Evolutionary conservation across 2,329 filamentous ascomycete species (phyloP).

Genomic region (Bipolaris zeicola): DNA sequence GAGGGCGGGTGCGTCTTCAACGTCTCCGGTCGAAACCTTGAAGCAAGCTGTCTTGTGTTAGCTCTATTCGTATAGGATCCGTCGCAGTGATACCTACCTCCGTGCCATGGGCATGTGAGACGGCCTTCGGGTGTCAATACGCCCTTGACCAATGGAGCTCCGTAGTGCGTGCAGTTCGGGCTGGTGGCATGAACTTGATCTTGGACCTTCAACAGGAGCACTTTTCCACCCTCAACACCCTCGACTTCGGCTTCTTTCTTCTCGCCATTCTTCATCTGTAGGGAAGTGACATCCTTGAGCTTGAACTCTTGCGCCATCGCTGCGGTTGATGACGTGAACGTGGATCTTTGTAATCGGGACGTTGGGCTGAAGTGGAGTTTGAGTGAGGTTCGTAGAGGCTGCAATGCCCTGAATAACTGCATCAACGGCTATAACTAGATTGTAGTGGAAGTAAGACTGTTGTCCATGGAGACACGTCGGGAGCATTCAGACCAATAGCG

Average conservation of each 20-base stretch:
- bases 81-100: conserved; percentile 60
- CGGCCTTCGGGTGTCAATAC: conserved; percentile 81
- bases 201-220: conserved; percentile 80
- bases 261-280: conserved; percentile 77
- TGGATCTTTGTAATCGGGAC: conserved; percentile 22
- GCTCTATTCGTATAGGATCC: not conserved
- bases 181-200: conserved; percentile 80
- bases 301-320: conserved; percentile 57
- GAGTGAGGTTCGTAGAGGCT: conserved; percentile 30
- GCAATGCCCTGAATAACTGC: conserved; percentile 34
- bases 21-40: conserved; percentile 84
- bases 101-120: conserved; percentile 95
- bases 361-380: conserved; percentile 23
- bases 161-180: conserved; percentile 87
- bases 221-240: conserved; percentile 82
- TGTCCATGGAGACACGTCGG: conserved; percentile 6
- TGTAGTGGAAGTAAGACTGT: not conserved
- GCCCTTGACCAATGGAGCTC: conserved; percentile 85
- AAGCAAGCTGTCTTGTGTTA: conserved; percentile 74
- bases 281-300: conserved; percentile 76
- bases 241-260: conserved; percentile 92
- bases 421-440: conserved; percentile 23
- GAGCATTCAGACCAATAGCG: conserved; percentile 18
- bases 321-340: conserved; percentile 36
- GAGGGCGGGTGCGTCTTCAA: conserved; percentile 91